Percentiles rank a stretch among this genome's conserved stretches.
These are phyloP conservation scores for Ceriops decandra DNA, from an alignment of 345 rosid species.

Conservation along the genomic window DNA sequence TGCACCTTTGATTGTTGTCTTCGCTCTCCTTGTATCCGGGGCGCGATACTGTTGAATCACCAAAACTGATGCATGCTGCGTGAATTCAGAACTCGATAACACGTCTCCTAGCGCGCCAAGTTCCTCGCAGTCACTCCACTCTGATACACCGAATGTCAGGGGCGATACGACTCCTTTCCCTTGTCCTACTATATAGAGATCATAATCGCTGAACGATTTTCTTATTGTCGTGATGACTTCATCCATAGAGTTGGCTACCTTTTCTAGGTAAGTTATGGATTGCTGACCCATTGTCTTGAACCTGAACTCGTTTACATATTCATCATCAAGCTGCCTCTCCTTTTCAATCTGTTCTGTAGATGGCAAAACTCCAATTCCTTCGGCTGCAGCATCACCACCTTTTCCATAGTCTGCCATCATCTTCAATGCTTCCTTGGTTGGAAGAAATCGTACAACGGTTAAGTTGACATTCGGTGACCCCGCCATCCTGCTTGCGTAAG, in stretches of 20 bases:
- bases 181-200: constrained; percentile 39
- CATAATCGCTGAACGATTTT: constrained; percentile 13
- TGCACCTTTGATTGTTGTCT: neutral
- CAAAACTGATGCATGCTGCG: constrained; percentile 27
- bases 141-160: constrained; percentile 25
- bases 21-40: neutral
- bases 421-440: constrained; percentile 1
- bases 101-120: constrained; percentile 35
- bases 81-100: constrained; percentile 20
- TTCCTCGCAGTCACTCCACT: constrained; percentile 31
- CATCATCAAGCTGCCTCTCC: constrained; percentile 33
- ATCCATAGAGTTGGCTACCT: constrained; percentile 13
- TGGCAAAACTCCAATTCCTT: neutral
- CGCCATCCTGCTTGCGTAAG: constrained; percentile 29
- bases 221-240: constrained; percentile 17
- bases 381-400: neutral
- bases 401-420: neutral
- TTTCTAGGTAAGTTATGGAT: constrained; percentile 27
- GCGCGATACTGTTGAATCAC: constrained; percentile 29
- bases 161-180: constrained; percentile 16
- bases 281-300: constrained; percentile 27
- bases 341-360: constrained; percentile 4
- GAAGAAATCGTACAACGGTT: constrained; percentile 20
- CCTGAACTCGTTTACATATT: constrained; percentile 32
- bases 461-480: constrained; percentile 9